Evolutionary conservation across 2,329 filamentous ascomycete genomes (phyloP).

Genomic region (Penicillium sp.): DNA sequence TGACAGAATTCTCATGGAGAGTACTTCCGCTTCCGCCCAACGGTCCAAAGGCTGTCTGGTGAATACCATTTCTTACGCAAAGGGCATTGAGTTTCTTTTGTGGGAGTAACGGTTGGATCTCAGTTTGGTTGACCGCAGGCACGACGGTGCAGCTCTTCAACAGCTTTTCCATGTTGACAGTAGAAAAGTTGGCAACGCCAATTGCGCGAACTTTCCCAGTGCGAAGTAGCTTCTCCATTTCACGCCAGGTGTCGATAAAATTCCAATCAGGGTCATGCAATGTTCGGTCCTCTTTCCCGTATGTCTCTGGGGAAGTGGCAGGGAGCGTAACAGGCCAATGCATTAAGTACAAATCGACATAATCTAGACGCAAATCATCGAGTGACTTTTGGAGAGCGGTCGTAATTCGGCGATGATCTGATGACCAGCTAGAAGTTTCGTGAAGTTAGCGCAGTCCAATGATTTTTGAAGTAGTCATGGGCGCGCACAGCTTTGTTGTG

Average conservation of each 20-base stretch:
- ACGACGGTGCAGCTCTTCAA: conserved; percentile 16
- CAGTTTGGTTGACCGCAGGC: conserved; percentile 40
- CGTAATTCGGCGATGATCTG: conserved; percentile 72
- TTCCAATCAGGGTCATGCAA: conserved; percentile 74
- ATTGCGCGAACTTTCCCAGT: conserved; percentile 26
- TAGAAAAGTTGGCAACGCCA: conserved; percentile 31
- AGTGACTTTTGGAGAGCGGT: conserved; percentile 19
- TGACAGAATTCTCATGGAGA: conserved; percentile 11
- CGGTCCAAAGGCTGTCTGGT: conserved; percentile 41
- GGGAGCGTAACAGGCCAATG: conserved; percentile 37
- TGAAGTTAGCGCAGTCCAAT: conserved; percentile 61
- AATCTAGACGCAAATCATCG: conserved; percentile 14
- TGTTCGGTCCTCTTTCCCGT: conserved; percentile 27
- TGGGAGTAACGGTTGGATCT: conserved; percentile 44
- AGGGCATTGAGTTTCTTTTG: conserved; percentile 41
- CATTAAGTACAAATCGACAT: conserved; percentile 24
- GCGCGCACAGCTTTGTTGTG: conserved; percentile 58
- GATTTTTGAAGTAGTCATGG: background rate
- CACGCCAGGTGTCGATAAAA: conserved; percentile 70
- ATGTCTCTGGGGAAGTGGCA: conserved; percentile 8
- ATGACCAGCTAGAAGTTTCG: conserved; percentile 61
- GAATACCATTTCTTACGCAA: conserved; percentile 37
- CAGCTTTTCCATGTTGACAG: conserved; percentile 20
- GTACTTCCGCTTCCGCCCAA: conserved; percentile 24
- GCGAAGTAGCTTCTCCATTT: conserved; percentile 22